phyloP scores from a whole-genome alignment of 129 eudicot genomes.

The Helianthus annuus region HanXRQr2.0-SUNRISE NC_035444.2:109532969-109533468 shows the following conservation, averaged over 20 bases:
- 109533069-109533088: constrained; percentile 84
- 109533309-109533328: constrained; percentile 85
- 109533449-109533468: constrained; percentile 81
- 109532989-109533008: constrained; percentile 59
- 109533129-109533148: neutral
- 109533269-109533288: constrained; percentile 92
- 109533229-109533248: constrained; percentile 58
- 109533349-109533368: constrained; percentile 68
- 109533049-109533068: constrained; percentile 44
- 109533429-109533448: constrained; percentile 85
- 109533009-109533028: constrained; percentile 57
- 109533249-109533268: constrained; percentile 69
- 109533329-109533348: constrained; percentile 78
- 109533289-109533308: constrained; percentile 78
- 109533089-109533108: constrained; percentile 92
- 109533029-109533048: constrained; percentile 41
- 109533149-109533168: neutral
- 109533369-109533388: constrained; percentile 35
- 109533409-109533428: constrained; percentile 47
- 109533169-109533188: neutral
- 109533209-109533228: constrained; percentile 18
- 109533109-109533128: constrained; percentile 10
- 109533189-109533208: neutral
- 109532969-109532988: constrained; percentile 90
- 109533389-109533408: constrained; percentile 35